Conservation (phyloP, 2,329 filamentous ascomycete species). For the Xylariomycetidae sp. region DNA sequence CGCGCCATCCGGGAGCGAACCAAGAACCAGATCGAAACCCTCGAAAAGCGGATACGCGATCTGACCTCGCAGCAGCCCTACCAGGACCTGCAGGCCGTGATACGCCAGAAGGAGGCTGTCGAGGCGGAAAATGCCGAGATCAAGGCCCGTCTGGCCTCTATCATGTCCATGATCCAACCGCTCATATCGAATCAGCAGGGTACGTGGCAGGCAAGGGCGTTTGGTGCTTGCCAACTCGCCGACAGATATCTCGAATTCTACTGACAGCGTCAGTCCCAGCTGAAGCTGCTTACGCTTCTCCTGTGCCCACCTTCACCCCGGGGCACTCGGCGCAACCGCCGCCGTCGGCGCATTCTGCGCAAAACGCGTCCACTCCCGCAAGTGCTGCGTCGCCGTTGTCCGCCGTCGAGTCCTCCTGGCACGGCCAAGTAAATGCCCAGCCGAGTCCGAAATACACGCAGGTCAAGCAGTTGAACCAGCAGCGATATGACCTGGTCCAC, state of each 20-base stretch:
- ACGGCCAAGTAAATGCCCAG: slow-evolving; percentile 21
- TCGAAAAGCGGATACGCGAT: slow-evolving; percentile 68
- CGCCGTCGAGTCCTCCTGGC: slow-evolving; percentile 20
- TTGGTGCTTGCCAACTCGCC: not conserved
- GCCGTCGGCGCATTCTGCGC: slow-evolving; percentile 23
- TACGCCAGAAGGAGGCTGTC: slow-evolving; percentile 70
- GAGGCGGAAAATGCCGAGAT: slow-evolving; percentile 78
- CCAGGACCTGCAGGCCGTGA: slow-evolving; percentile 70
- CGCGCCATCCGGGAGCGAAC: slow-evolving; percentile 79
- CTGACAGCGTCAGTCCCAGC: slow-evolving; percentile 12
- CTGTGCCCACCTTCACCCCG: slow-evolving; percentile 13
- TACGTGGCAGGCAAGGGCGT: slow-evolving; percentile 9
- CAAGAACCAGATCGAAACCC: slow-evolving; percentile 68
- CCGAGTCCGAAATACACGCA: slow-evolving; percentile 22
- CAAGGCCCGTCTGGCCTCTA: slow-evolving; percentile 58
- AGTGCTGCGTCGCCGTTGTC: slow-evolving; percentile 32
- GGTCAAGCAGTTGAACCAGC: slow-evolving; percentile 35
- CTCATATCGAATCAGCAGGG: slow-evolving; percentile 34
- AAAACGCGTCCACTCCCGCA: slow-evolving; percentile 33
- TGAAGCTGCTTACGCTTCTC: slow-evolving; percentile 27
- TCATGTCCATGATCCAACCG: slow-evolving; percentile 59
- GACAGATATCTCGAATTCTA: no score
- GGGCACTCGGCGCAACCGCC: slow-evolving; percentile 18
- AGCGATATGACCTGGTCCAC: slow-evolving; percentile 44
- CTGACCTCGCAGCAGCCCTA: slow-evolving; percentile 76